Evolutionary conservation across 2,329 filamentous ascomycete species (phyloP), one percentile per base, ranked within the genome.

Genomic region (Rugonectria rugulosa): DNA sequence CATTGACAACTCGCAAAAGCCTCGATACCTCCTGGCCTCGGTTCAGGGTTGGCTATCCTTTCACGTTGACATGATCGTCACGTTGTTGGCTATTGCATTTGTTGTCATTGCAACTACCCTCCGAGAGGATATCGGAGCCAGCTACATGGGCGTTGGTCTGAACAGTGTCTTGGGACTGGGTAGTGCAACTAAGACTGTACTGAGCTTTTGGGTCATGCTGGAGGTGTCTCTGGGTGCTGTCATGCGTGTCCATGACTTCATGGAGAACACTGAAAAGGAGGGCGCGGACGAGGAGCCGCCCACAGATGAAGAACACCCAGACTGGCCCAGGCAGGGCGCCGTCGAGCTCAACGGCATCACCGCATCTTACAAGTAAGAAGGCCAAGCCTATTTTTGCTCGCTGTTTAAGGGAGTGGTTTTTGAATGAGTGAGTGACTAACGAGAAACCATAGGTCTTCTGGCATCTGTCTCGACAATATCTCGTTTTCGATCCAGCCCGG

Each of bases 21-120:
- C 82, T 1, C 79, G 77, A 40, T 85, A 84, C 55, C 72, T 82
- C 1, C 72, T 84, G 6, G 76, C 72, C 42, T 76, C 74, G 12
- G 73, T 83, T 14, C 82, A 85, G 61, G 71, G 77, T 21, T 85
- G 81, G 81, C 71, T 84, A 0, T 76, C 69, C 0, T 66, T 84
- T 2, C 77, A 79, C 1, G 63, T 84, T 4, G 78, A 82, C 53
- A 65, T 82, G 21, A 66, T 81, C 2, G 63, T 70, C 15, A 60
- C 59, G 6, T 49, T 48, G 1, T 41, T 61, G 1, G 64, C 64
- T 0, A 53, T 68, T 8, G 26, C 63, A 1, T 60, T 70, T 7
- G 59, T 66, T 0, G 70, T 74, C 5, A 66, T 83, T 4, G 74
- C 77, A 1, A 76, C 79, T 2, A 29, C 55, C 1, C 47, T 63